phyloP scores from a whole-genome alignment of 1,139 yeast genomes.

The Pneumocystis murina region DNA sequence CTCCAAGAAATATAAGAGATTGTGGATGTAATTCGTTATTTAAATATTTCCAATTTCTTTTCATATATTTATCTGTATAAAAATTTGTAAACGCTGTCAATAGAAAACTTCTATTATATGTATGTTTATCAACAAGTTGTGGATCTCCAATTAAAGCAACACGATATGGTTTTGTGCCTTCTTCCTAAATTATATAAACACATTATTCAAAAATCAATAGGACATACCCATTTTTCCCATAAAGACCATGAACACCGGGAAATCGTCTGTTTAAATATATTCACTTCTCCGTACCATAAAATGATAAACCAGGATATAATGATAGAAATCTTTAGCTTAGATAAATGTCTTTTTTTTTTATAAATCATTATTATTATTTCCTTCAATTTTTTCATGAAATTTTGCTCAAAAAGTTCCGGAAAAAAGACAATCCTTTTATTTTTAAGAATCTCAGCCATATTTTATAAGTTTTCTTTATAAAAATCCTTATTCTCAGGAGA shows the following conservation, averaged over 20 bases:
- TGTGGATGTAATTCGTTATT: slow-evolving; percentile 55
- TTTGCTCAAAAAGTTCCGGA: background rate
- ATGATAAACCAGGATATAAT: background rate
- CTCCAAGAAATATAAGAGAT: slow-evolving; percentile 69
- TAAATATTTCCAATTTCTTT: slow-evolving; percentile 54
- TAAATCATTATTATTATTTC: background rate
- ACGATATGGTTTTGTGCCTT: slow-evolving; percentile 33
- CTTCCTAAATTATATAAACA: background rate
- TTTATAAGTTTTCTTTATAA: background rate
- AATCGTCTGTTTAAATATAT: slow-evolving; percentile 37
- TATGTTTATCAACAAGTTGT: slow-evolving; percentile 67
- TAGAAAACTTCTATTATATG: slow-evolving; percentile 31
- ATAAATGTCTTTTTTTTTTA: background rate
- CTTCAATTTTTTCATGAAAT: background rate
- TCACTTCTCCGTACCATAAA: slow-evolving; percentile 38
- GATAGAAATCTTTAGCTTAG: background rate
- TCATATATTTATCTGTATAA: slow-evolving; percentile 60
- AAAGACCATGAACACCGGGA: slow-evolving; percentile 43
- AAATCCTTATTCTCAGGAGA: background rate
- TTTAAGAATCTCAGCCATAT: background rate
- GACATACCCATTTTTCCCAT: slow-evolving; percentile 42
- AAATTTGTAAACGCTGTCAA: slow-evolving; percentile 24
- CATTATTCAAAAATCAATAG: background rate
- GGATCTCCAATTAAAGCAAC: slow-evolving; percentile 81
- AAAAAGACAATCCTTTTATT: background rate